These are phyloP conservation scores for Apocynum venetum DNA, from an alignment of 257 asterid species.

Conservation along the genomic window DNA sequence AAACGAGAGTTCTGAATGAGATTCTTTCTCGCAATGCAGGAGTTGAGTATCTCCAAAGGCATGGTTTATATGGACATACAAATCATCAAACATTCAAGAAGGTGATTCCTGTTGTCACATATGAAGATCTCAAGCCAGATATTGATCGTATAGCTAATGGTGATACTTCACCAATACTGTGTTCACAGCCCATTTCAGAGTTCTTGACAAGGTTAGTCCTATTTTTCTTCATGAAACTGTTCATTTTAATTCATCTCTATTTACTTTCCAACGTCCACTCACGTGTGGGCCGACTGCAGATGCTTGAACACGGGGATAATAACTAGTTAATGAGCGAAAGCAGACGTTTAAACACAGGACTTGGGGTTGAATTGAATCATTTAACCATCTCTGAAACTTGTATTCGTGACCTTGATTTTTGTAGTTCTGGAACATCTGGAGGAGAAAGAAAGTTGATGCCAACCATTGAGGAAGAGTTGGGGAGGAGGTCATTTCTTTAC, in stretches of 20 bases:
- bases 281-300: too few species aligned
- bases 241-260: too few species aligned
- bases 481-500: constrained; percentile 30
- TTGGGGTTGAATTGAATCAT: too few species aligned
- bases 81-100: constrained; percentile 37
- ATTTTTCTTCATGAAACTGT: not conserved
- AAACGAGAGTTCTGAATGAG: constrained; percentile 1
- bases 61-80: not conserved
- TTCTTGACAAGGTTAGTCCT: constrained; percentile 58
- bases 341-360: too few species aligned
- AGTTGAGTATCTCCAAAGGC: constrained; percentile 6
- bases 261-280: too few species aligned
- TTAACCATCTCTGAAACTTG: too few species aligned
- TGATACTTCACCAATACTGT: constrained; percentile 65
- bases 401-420: not conserved
- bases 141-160: constrained; percentile 74
- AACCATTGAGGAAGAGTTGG: constrained; percentile 38
- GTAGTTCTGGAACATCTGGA: constrained; percentile 33
- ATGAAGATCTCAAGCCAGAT: constrained; percentile 64
- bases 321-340: too few species aligned
- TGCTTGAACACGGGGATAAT: too few species aligned
- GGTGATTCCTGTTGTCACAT: constrained; percentile 52
- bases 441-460: constrained; percentile 45
- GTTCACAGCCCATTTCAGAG: constrained; percentile 67
- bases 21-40: not conserved